Conservation (phyloP, 2,329 filamentous ascomycete species). For the Penicillium sp. region DNA sequence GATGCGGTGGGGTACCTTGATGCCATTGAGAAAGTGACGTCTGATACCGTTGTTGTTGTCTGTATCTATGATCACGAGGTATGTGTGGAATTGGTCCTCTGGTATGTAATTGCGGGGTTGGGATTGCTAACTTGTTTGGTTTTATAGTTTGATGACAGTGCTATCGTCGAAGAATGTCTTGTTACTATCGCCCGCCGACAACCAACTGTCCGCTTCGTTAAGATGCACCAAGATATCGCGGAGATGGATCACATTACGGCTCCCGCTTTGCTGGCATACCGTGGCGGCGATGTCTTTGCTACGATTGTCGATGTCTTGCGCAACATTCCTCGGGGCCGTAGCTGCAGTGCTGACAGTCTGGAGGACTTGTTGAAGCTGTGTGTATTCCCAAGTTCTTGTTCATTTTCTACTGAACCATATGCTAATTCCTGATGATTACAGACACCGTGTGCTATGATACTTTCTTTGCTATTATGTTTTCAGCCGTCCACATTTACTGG, state of each 20-base stretch:
- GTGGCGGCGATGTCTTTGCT: slow-evolving; percentile 84
- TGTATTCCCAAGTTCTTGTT: slow-evolving; percentile 22
- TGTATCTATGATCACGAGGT: slow-evolving; percentile 90
- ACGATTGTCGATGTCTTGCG: slow-evolving; percentile 84
- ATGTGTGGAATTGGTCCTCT: slow-evolving; percentile 38
- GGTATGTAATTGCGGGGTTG: background rate
- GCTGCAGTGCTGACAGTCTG: slow-evolving; percentile 53
- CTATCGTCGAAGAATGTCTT: slow-evolving; percentile 76
- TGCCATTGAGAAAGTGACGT: slow-evolving; percentile 83
- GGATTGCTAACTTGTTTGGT: background rate
- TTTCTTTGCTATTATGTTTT: background rate
- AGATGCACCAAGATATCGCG: slow-evolving; percentile 85
- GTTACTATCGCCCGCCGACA: slow-evolving; percentile 70
- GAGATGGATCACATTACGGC: slow-evolving; percentile 90
- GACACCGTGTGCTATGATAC: slow-evolving; percentile 33
- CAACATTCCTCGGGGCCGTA: slow-evolving; percentile 69
- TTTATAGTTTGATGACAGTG: slow-evolving; percentile 71
- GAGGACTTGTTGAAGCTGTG: slow-evolving; percentile 60
- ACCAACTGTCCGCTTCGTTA: slow-evolving; percentile 77
- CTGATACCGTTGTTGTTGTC: slow-evolving; percentile 83
- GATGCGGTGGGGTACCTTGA: slow-evolving; percentile 94
- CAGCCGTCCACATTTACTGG: background rate
- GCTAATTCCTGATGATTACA: slow-evolving; percentile 14
- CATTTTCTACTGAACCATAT: background rate
- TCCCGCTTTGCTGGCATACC: slow-evolving; percentile 85